Evolutionary conservation across 78 protist genomes (phyloP), one percentile per base, ranked within the genome.

Genomic region (Dictyostelium citrinum): DNA sequence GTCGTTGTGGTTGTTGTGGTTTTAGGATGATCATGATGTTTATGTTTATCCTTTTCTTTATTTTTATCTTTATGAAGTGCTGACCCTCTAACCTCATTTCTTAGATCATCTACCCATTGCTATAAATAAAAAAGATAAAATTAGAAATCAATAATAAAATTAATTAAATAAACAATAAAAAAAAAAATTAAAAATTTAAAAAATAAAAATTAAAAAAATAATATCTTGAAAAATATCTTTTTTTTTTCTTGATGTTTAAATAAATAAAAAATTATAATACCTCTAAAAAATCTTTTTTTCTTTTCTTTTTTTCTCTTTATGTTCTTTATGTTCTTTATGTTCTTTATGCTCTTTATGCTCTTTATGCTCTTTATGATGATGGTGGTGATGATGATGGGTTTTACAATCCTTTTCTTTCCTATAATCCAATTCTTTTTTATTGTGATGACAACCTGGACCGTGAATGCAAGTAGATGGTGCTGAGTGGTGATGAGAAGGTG

Each of bases 221-320:
- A 39, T 39, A 39, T 39, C 43, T 39, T 39, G 43, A 1, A 1
- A 43, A 43, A 43, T 43, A 43, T 43, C 51, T 43, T 43, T 43
- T 43, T 43, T 43, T 43, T 43, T 43, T 43, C 6, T 43, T 43
- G 2, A 6, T 43, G 2, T 43, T 43, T 43, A 60, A 24, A 60
- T 60, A 60, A 29, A 70, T 70, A 5, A 20, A 33, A 33, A 29
- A 68, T 0, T 16, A 37, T 37, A 37, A 39, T 70, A 70, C 77
- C 37, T 70, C 77, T 70, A 70, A 27, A 70, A 70, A 70, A 70
- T 70, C 77, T 16, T 70, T 70, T n/a, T 33, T 70, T 70, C 9
- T 70, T 33, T 33, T 70, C 45, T 70, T 70, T 70, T n/a, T 17
- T 60, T 27, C 14, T 60, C 70, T 67, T 67, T 67, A 31, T 67